Evolutionary conservation across 495 filamentous ascomycete genomes (phyloP), one percentile per base, ranked within the genome.

Genomic region (Hamigera avellanea): DNA sequence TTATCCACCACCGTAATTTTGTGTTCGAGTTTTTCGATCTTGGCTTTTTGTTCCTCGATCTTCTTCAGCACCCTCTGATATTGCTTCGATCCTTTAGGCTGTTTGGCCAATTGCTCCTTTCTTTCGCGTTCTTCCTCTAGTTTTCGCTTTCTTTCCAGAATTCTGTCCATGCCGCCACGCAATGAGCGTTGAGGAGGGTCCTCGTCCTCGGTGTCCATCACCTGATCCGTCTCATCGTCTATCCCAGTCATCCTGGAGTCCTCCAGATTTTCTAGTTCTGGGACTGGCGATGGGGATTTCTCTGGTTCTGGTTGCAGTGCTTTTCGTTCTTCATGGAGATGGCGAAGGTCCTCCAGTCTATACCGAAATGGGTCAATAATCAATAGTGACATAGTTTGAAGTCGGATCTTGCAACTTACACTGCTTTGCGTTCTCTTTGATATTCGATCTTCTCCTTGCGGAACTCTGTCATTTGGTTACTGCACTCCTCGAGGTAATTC

Each of bases 371-470:
- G 32, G 35, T 57, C 39, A 57, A 44, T 37, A 27, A 15, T 14
- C 8, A 21, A 37, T 23, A 8, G n/a, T n/a, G n/a, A n/a, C n/a
- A n/a, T n/a, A n/a, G n/a, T 33, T 6, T 8, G 8, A 7, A 6
- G 10, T 33, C 3, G n/a, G 17, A 31, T 18, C 29, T 21, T 19
- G 9, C 7, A 19, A 81, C 87, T 67, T 75, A 95, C 88, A 73
- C 70, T 55, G 70, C 67, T 54, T 91, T 95, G 48, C 82, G 76
- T 36, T 79, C 70, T 39, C 86, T 73, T 56, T 96, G 91, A 52
- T 76, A 80, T 45, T 93, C 83, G 38, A 94, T 95, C 61, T 94
- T 96, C 56, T 93, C 82, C 57, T 96, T 98, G 14, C 91, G 73
- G 49, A 86, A 81, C 28, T 75, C 75, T 2, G 91, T 98, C 93